A percentile compares a stretch with the other conserved stretches of the same genome.
Evolutionary conservation across 345 rosid species (phyloP).

Genomic region (Eucalyptus virginea): DNA sequence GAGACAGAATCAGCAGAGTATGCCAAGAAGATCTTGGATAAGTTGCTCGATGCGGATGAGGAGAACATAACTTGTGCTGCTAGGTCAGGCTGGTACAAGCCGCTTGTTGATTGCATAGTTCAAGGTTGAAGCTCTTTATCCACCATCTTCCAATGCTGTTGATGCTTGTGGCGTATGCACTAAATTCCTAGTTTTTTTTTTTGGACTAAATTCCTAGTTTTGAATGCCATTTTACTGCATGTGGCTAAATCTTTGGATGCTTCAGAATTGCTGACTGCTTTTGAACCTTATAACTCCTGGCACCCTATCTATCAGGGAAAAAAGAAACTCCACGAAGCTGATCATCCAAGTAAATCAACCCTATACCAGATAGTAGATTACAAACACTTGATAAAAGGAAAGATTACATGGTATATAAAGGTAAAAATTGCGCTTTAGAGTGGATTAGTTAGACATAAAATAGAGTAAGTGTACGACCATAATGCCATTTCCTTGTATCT

Average conservation of each 20-base stretch:
- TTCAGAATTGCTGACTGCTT: neutral
- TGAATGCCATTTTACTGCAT: neutral
- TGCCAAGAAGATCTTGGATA: constrained; percentile 34
- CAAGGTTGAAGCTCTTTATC: constrained; percentile 21
- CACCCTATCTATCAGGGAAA: neutral
- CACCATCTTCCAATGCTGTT: neutral
- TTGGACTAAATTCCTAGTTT: neutral
- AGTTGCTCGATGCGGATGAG: constrained; percentile 47
- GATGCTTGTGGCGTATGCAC: neutral
- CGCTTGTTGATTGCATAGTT: constrained; percentile 37
- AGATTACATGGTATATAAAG: neutral
- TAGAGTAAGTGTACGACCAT: neutral
- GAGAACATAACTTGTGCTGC: constrained; percentile 46
- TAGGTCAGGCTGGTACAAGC: constrained; percentile 51
- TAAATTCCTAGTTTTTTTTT: neutral
- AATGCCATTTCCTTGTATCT: neutral
- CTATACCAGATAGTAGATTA: neutral
- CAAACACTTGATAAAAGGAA: neutral
- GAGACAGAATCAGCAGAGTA: constrained; percentile 33
- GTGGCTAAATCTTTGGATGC: neutral
- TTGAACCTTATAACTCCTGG: neutral
- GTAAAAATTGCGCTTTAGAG: neutral
- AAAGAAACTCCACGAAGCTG: neutral
- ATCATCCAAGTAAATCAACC: neutral
- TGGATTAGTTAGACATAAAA: neutral